These are phyloP conservation scores for Echria macrotheca DNA, from an alignment of 495 filamentous ascomycete species.

Conservation along the genomic window DNA sequence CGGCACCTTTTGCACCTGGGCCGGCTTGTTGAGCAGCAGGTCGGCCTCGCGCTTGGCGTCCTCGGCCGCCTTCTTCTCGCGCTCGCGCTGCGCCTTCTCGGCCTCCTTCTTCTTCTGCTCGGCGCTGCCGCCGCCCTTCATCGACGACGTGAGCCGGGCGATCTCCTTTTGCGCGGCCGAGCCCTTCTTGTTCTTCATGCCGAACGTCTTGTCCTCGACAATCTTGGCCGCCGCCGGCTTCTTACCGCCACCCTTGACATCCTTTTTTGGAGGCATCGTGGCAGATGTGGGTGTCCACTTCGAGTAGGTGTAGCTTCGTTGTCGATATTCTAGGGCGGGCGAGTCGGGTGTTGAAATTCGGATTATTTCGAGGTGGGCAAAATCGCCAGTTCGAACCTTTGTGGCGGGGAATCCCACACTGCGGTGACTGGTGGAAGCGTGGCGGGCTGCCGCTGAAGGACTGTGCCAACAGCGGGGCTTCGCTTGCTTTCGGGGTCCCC, in stretches of 20 bases:
- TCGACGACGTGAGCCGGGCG: constrained; percentile 67
- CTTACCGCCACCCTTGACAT: constrained; percentile 41
- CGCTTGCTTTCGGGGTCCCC: constrained; percentile 8
- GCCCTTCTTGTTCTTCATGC: constrained; percentile 99
- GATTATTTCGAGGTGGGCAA: constrained; percentile 16
- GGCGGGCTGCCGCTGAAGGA: too few species aligned
- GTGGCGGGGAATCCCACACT: constrained; percentile 23
- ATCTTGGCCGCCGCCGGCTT: constrained; percentile 44
- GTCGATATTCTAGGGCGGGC: too few species aligned
- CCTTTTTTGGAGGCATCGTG: constrained; percentile 92
- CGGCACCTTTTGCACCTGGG: constrained; percentile 91
- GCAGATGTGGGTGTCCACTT: too few species aligned
- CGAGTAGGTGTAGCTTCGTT: too few species aligned
- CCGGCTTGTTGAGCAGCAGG: constrained; percentile 84
- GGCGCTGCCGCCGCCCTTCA: constrained; percentile 62
- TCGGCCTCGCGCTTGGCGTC: constrained; percentile 73
- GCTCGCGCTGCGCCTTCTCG: constrained; percentile 77
- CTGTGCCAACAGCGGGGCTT: constrained; percentile 3
- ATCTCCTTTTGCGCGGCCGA: constrained; percentile 83
- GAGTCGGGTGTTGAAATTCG: too few species aligned
- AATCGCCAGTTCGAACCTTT: constrained; percentile 9
- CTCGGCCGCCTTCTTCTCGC: constrained; percentile 76
- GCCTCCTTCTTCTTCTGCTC: constrained; percentile 87
- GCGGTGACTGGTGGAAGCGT: constrained; percentile 9
- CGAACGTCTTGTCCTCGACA: constrained; percentile 95